Evolutionary conservation across 2,329 filamentous ascomycete species (phyloP).

Genomic region (Talaromyces atroroseus): DNA sequence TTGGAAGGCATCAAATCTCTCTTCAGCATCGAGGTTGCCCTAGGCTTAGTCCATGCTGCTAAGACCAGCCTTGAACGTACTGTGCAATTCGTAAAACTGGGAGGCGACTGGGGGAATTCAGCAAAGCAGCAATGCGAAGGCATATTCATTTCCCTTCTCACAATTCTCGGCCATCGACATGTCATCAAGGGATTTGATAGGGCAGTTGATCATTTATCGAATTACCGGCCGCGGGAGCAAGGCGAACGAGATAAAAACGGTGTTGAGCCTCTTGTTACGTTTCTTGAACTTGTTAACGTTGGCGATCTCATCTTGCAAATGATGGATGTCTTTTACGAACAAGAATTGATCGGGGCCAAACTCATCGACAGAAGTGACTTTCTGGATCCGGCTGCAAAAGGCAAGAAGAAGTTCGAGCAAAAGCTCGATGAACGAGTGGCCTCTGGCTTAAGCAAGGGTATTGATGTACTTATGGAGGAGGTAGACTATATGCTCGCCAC

Average conservation of each 20-base stretch:
- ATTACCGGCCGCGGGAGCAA: conserved; percentile 78
- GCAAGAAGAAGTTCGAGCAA: conserved; percentile 98
- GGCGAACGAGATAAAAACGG: conserved; percentile 61
- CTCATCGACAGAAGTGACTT: conserved; percentile 93
- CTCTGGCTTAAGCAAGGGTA: conserved; percentile 92
- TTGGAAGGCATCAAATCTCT: conserved; percentile 91
- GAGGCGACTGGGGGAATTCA: conserved; percentile 73
- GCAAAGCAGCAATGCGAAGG: conserved; percentile 81
- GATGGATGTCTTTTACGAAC: conserved; percentile 97
- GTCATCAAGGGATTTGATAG: conserved; percentile 91
- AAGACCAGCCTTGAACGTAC: conserved; percentile 83
- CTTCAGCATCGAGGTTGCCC: conserved; percentile 92
- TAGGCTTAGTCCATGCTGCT: conserved; percentile 81
- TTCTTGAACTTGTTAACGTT: conserved; percentile 95
- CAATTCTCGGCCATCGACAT: conserved; percentile 78
- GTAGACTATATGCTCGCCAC: conserved; percentile 93
- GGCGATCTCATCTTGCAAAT: conserved; percentile 97
- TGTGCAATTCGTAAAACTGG: conserved; percentile 73
- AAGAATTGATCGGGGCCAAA: conserved; percentile 77
- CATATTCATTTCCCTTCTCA: conserved; percentile 80
- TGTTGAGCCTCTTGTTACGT: conserved; percentile 87
- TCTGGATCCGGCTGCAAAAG: conserved; percentile 80
- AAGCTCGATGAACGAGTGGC: conserved; percentile 97
- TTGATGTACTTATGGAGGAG: conserved; percentile 97
- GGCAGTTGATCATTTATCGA: conserved; percentile 82